Percentiles rank a stretch among this genome's conserved stretches.
Conservation (phyloP, 768 basidiomycete species). For the Xanthoconium purpureum region DNA sequence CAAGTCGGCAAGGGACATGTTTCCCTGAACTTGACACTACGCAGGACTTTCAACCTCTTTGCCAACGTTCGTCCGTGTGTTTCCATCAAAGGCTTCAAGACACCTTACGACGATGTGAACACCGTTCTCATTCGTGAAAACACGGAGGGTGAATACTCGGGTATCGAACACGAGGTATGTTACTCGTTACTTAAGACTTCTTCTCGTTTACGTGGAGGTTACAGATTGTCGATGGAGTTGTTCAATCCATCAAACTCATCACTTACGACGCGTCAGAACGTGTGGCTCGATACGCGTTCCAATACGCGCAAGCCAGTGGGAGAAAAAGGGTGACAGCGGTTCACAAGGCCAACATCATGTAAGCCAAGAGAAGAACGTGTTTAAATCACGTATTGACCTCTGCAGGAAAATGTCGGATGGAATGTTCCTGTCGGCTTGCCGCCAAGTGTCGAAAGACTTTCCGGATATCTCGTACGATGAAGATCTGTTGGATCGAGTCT, state of each 20-base stretch:
- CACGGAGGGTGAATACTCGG: slow-evolving; percentile 99
- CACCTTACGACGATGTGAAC: slow-evolving; percentile 97
- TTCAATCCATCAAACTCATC: slow-evolving; percentile 99
- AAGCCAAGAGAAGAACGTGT: slow-evolving; percentile 26
- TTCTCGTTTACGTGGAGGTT: slow-evolving; percentile 12
- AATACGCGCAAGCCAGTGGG: slow-evolving; percentile 88
- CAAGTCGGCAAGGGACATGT: slow-evolving; percentile 98
- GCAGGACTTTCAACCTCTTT: slow-evolving; percentile 96
- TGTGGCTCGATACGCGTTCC: slow-evolving; percentile 97
- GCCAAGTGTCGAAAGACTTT: slow-evolving; percentile 93
- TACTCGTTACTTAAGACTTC: slow-evolving; percentile 1
- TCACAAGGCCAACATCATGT: slow-evolving; percentile 99
- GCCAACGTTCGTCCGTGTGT: slow-evolving; percentile 97
- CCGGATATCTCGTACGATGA: slow-evolving; percentile 93
- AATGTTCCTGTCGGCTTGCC: slow-evolving; percentile 98
- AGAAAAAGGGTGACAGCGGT: slow-evolving; percentile 95
- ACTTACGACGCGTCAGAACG: slow-evolving; percentile 99
- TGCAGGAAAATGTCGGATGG: slow-evolving; percentile 99
- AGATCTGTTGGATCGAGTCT: slow-evolving; percentile 94
- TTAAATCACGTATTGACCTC: slow-evolving; percentile 13
- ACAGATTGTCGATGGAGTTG: slow-evolving; percentile 95
- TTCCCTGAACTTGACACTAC: slow-evolving; percentile 93
- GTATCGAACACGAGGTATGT: slow-evolving; percentile 95
- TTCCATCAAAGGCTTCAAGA: slow-evolving; percentile 96
- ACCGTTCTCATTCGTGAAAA: slow-evolving; percentile 99